Evolutionary conservation across 352 stramenopile species (phyloP).

Genomic region (Phytopythium delawarense): DNA sequence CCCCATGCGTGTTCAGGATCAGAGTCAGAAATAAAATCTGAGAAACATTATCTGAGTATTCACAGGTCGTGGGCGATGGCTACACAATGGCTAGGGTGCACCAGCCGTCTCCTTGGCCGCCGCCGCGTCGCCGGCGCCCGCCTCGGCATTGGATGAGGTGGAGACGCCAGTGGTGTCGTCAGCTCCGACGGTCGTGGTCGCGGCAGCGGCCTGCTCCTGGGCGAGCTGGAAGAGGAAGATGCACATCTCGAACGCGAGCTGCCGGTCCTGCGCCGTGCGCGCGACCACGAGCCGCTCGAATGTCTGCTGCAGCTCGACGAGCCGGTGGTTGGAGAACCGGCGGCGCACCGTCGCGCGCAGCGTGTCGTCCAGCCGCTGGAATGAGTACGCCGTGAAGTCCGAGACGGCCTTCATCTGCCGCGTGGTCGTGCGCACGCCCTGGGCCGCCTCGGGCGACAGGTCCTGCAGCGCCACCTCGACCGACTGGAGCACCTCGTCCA

Average conservation of each 20-base stretch:
- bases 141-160: neutral
- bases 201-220: constrained; percentile 28
- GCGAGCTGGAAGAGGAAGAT: constrained; percentile 69
- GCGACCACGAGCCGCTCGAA: constrained; percentile 67
- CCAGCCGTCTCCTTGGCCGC: neutral
- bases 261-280: constrained; percentile 37
- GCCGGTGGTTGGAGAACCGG: constrained; percentile 54
- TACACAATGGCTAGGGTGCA: neutral
- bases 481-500: constrained; percentile 56
- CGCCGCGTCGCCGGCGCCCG: neutral
- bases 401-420: constrained; percentile 48
- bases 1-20: neutral
- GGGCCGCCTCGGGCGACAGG: constrained; percentile 43
- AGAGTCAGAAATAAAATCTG: neutral
- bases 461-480: constrained; percentile 52
- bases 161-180: neutral
- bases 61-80: neutral
- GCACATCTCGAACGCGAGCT: constrained; percentile 48
- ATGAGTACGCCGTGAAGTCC: constrained; percentile 41
- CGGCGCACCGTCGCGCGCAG: constrained; percentile 32
- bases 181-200: neutral
- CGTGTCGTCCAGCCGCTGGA: constrained; percentile 43
- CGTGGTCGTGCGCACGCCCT: constrained; percentile 38
- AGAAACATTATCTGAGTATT: neutral
- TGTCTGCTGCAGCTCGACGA: constrained; percentile 59